Evolutionary conservation across 306 rosid species (phyloP).

Genomic region (Begonia loranthoides): DNA sequence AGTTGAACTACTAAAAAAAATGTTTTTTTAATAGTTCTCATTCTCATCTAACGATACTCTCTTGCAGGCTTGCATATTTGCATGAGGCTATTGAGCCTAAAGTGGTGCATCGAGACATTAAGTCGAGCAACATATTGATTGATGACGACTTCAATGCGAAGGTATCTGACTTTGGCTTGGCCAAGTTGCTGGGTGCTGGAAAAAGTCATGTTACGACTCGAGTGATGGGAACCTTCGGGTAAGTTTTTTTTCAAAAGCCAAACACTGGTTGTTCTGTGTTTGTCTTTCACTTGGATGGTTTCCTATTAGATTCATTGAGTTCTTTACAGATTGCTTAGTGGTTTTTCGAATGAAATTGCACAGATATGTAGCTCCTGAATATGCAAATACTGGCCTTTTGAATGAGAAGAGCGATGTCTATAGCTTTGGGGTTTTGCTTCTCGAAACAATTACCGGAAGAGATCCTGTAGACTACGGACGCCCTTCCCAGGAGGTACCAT

Average conservation of each 20-base stretch:
- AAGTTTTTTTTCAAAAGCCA: conserved; percentile 16
- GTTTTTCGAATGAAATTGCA: no score
- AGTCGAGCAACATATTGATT: conserved; percentile 85
- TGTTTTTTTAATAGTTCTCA: conserved; percentile 9
- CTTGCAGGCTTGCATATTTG: conserved; percentile 72
- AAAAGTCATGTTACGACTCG: conserved; percentile 86
- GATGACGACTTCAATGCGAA: conserved; percentile 85
- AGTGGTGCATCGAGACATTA: conserved; percentile 84
- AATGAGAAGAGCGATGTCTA: conserved; percentile 91
- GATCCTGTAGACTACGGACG: conserved; percentile 90
- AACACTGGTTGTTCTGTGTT: not conserved
- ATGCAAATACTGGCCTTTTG: conserved; percentile 82
- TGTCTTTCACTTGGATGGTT: no score
- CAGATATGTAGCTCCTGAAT: conserved; percentile 92
- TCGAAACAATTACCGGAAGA: conserved; percentile 83
- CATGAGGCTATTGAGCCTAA: conserved; percentile 96
- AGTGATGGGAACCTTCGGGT: conserved; percentile 98
- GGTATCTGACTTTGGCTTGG: conserved; percentile 95
- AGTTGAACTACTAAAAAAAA: conserved; percentile 15
- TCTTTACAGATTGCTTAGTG: no score
- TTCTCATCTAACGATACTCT: conserved; percentile 15
- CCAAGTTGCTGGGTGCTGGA: conserved; percentile 86
- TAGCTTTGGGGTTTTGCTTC: conserved; percentile 80
- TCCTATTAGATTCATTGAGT: no score
- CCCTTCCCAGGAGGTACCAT: conserved; percentile 58